Percentiles rank a stretch among this genome's conserved stretches.
Evolutionary conservation across 2,329 filamentous ascomycete species (phyloP).

Genomic region (Beauveria medogensis): DNA sequence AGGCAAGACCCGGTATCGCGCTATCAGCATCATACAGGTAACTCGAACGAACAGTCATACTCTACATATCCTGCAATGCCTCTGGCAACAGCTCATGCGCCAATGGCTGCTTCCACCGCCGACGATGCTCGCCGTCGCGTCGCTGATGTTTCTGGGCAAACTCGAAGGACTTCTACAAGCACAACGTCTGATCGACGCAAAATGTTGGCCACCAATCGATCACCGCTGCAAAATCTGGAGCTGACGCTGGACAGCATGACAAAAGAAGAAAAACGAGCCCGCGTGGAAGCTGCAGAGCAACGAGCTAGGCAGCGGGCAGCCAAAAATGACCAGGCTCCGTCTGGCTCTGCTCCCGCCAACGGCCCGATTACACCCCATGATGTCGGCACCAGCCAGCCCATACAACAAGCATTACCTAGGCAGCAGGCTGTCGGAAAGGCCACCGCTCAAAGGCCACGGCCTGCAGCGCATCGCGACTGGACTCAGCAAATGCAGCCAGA

Average conservation of each 20-base stretch:
- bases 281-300: slow-evolving; percentile 74
- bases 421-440: background rate
- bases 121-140: background rate
- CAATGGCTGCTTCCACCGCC: background rate
- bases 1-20: slow-evolving; percentile 11
- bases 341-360: background rate
- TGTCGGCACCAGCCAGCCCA: background rate
- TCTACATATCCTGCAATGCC: background rate
- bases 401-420: background rate
- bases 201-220: slow-evolving; percentile 71
- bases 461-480: background rate
- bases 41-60: background rate
- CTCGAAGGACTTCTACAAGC: slow-evolving; percentile 30
- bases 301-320: slow-evolving; percentile 56
- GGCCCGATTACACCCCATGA: background rate
- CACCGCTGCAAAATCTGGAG: slow-evolving; percentile 89
- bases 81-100: background rate
- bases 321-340: slow-evolving; percentile 20
- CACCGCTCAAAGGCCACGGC: background rate
- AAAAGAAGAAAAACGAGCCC: slow-evolving; percentile 88
- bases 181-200: slow-evolving; percentile 38
- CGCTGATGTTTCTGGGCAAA: slow-evolving; percentile 19
- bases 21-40: slow-evolving; percentile 6
- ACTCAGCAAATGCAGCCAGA: background rate
- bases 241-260: slow-evolving; percentile 84